Conservation (phyloP, 2,329 filamentous ascomycete genomes). For the Exophiala calicioides region DNA sequence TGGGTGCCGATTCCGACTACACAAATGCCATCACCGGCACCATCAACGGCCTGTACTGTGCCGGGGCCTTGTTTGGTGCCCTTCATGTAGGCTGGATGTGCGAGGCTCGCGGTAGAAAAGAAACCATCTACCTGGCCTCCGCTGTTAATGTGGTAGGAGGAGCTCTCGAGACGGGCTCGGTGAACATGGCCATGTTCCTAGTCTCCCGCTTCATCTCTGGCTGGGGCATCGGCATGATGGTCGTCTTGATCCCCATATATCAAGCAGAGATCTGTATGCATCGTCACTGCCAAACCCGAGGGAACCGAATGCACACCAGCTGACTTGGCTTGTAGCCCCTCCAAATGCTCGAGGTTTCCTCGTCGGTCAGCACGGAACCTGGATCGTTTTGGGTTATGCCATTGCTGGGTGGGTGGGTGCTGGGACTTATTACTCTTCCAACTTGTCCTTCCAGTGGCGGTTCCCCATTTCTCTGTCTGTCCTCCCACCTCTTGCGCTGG, state of each 20-base stretch:
- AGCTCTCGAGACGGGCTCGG: constrained; percentile 21
- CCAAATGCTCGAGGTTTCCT: constrained; percentile 44
- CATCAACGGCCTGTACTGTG: constrained; percentile 26
- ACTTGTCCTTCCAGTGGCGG: constrained; percentile 47
- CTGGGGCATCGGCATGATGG: constrained; percentile 26
- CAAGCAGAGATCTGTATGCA: constrained; percentile 23
- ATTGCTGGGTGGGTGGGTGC: constrained; percentile 48
- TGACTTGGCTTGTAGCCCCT: constrained; percentile 11
- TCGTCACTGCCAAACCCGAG: no score
- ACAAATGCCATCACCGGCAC: constrained; percentile 45
- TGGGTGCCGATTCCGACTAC: constrained; percentile 31
- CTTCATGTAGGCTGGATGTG: constrained; percentile 22
- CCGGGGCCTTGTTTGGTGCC: constrained; percentile 23
- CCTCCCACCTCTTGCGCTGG: constrained; percentile 43
- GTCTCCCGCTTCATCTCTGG: constrained; percentile 24
- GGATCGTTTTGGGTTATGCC: constrained; percentile 52
- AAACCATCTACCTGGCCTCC: constrained; percentile 23
- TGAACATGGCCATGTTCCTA: constrained; percentile 26
- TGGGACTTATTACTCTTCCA: constrained; percentile 47
- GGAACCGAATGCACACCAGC: no score
- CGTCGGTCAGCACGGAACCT: constrained; percentile 50
- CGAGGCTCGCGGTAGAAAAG: constrained; percentile 22
- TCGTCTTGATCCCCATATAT: constrained; percentile 22
- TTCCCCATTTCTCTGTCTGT: constrained; percentile 48
- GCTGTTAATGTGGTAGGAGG: constrained; percentile 23